phyloP scores from a whole-genome alignment of 768 basidiomycete species.

The Podaxis sp. region DNA sequence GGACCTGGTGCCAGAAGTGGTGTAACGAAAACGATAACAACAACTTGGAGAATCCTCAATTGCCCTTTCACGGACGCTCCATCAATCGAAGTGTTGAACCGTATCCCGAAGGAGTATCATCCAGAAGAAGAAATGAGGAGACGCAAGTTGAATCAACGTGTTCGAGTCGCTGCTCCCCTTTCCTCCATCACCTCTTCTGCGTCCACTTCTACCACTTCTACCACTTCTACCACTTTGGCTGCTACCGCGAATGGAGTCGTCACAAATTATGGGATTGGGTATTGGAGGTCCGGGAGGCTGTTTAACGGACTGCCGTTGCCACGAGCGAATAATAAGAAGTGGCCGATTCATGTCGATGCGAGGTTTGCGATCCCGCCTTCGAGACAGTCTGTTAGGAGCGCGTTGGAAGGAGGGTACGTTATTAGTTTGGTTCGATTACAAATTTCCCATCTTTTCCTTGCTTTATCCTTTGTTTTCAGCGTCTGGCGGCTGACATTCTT shows the following conservation, averaged over 20 bases:
- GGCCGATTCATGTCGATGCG: slow-evolving; percentile 44
- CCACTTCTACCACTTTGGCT: neutral
- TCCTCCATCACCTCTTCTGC: neutral
- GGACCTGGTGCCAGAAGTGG: neutral
- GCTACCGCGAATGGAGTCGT: neutral
- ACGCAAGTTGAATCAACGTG: slow-evolving; percentile 1
- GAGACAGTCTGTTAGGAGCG: slow-evolving; percentile 43
- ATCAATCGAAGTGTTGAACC: neutral
- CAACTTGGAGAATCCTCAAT: slow-evolving; percentile 5
- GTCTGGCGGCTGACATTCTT: neutral
- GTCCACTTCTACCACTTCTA: neutral
- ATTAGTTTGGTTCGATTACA: neutral
- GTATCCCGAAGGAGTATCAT: neutral
- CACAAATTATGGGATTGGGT: neutral
- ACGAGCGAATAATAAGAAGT: slow-evolving; percentile 27
- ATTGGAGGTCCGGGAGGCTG: slow-evolving; percentile 32
- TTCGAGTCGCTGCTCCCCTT: slow-evolving; percentile 9
- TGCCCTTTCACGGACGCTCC: neutral
- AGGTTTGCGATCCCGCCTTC: slow-evolving; percentile 44
- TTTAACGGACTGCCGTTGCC: slow-evolving; percentile 52
- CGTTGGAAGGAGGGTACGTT: slow-evolving; percentile 35
- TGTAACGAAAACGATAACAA: neutral
- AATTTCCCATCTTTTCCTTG: neutral
- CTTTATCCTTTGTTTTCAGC: no score
- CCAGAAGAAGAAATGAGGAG: slow-evolving; percentile 6